These are phyloP conservation scores for Acanthamoeba culbertsoni DNA, from an alignment of 208 protist species.

Conservation along the genomic window DNA sequence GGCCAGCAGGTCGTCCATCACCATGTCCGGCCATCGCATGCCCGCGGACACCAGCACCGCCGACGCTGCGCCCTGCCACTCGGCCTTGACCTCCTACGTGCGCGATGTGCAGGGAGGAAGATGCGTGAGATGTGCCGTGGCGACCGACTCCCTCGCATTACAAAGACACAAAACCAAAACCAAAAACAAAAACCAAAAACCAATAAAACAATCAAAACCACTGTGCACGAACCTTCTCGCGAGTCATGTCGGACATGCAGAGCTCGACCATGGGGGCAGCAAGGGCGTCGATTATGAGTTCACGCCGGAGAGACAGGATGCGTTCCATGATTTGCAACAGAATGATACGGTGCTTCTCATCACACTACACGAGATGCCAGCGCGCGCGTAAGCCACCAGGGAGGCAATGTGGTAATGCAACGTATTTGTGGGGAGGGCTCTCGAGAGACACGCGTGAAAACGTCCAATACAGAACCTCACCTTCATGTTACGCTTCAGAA, in stretches of 20 bases:
- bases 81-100: constrained; percentile 66
- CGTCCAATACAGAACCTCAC: neutral
- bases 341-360: constrained; percentile 50
- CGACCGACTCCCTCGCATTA: too few species aligned
- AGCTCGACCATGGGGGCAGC: constrained; percentile 34
- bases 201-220: neutral
- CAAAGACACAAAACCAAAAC: neutral
- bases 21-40: constrained; percentile 39
- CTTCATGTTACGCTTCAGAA: constrained; percentile 51
- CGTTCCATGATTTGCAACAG: constrained; percentile 57
- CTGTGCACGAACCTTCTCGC: neutral
- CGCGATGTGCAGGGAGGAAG: neutral
- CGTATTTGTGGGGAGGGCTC: too few species aligned
- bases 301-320: constrained; percentile 17
- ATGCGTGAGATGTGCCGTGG: neutral
- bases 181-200: neutral
- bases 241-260: constrained; percentile 70
- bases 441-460: neutral
- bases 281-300: constrained; percentile 1
- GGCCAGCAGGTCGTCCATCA: constrained; percentile 69
- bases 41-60: constrained; percentile 68
- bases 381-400: too few species aligned
- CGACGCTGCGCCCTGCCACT: constrained; percentile 71
- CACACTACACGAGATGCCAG: neutral
- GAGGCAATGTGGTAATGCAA: neutral